Evolutionary conservation across 352 stramenopile species (phyloP).

Genomic region (Phytopythium mirpurense): DNA sequence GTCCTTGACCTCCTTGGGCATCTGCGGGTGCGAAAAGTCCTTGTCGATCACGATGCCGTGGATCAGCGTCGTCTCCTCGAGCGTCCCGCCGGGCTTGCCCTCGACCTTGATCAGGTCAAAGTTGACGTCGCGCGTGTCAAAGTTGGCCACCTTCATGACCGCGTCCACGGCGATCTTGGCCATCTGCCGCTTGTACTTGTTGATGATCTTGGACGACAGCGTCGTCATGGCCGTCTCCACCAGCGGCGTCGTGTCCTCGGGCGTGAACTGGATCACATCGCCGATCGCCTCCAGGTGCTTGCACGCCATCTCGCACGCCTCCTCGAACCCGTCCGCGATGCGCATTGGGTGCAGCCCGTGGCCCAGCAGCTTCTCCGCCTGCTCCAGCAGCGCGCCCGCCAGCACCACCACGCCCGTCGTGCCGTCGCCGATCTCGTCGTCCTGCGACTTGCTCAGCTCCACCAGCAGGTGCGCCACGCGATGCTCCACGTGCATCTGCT

Average conservation of each 20-base stretch:
- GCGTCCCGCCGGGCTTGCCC: constrained; percentile 95
- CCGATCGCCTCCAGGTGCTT: constrained; percentile 94
- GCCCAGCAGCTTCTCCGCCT: constrained; percentile 95
- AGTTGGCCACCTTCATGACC: constrained; percentile 97
- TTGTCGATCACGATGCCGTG: constrained; percentile 99
- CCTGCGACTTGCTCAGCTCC: constrained; percentile 97
- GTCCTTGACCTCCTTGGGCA: constrained; percentile 96
- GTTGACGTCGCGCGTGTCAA: constrained; percentile 99
- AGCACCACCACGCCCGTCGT: constrained; percentile 99
- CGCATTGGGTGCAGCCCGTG: constrained; percentile 97
- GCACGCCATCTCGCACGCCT: constrained; percentile 95
- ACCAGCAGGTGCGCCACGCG: constrained; percentile 98
- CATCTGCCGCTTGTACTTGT: constrained; percentile 98
- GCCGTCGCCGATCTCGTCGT: constrained; percentile 99
- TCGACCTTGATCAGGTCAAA: constrained; percentile 99
- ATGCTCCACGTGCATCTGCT: constrained; percentile 99
- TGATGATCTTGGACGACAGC: constrained; percentile 99
- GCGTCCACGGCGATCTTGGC: constrained; percentile 98
- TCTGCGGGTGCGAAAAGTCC: constrained; percentile 99
- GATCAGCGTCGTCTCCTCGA: constrained; percentile 98
- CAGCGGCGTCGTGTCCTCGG: constrained; percentile 93
- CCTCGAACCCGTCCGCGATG: constrained; percentile 98
- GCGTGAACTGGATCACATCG: constrained; percentile 95
- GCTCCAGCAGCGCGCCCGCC: constrained; percentile 95
- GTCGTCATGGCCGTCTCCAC: constrained; percentile 98